Evolutionary conservation across 2,329 filamentous ascomycete species (phyloP).

Genomic region (Pezicula neosporulosa): DNA sequence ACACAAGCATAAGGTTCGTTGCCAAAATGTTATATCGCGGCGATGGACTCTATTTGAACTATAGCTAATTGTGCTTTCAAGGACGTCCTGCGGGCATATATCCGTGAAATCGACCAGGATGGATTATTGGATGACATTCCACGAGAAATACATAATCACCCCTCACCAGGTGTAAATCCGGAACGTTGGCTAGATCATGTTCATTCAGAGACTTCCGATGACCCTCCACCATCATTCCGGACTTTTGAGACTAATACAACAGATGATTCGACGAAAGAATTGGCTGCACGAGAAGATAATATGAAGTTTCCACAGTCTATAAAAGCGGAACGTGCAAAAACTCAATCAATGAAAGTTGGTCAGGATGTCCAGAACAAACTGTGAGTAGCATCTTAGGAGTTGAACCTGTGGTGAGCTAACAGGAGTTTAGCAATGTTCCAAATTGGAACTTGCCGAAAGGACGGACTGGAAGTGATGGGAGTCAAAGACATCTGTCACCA

Average conservation of each 20-base stretch:
- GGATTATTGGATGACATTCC: constrained; percentile 47
- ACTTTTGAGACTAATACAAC: constrained; percentile 13
- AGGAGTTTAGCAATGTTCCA: not conserved
- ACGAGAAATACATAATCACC: constrained; percentile 26
- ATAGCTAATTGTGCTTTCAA: constrained; percentile 26
- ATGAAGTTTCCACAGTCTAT: constrained; percentile 27
- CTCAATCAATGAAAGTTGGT: constrained; percentile 9
- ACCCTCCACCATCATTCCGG: constrained; percentile 17
- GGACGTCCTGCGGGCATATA: constrained; percentile 59
- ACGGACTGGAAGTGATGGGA: not conserved
- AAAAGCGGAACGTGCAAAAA: constrained; percentile 21
- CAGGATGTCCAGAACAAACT: not conserved
- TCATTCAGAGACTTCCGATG: constrained; percentile 7
- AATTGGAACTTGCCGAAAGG: not conserved
- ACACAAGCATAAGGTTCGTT: constrained; percentile 52
- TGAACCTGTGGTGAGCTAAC: not conserved
- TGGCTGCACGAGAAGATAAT: constrained; percentile 25
- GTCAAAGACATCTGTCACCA: constrained; percentile 4
- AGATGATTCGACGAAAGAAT: constrained; percentile 20
- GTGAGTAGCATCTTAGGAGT: not conserved
- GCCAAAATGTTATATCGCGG: not conserved
- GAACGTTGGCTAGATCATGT: constrained; percentile 21
- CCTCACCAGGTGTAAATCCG: constrained; percentile 21
- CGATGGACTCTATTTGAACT: constrained; percentile 4
- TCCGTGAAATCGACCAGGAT: constrained; percentile 54